phyloP scores from a whole-genome alignment of 306 rosid genomes.

The Gastrolobium bilobum region DNA sequence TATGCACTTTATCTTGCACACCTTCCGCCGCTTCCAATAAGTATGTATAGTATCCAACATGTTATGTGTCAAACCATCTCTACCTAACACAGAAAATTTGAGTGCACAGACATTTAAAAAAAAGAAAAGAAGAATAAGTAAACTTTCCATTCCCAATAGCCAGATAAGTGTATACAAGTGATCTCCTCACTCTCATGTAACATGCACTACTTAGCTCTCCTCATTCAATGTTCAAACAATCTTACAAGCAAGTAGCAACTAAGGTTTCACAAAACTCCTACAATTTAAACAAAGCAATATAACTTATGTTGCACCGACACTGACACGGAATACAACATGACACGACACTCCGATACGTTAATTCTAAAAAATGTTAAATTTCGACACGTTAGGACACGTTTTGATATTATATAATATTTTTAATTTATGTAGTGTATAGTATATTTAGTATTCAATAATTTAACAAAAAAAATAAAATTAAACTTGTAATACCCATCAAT shows the following conservation, averaged over 20 bases:
- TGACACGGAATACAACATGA: no score
- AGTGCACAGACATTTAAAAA: background rate
- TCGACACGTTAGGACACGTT: no score
- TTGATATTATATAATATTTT: no score
- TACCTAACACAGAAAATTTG: slow-evolving; percentile 60
- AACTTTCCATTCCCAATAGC: background rate
- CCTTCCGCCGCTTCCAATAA: slow-evolving; percentile 80
- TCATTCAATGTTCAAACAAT: background rate
- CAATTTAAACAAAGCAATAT: slow-evolving; percentile 17
- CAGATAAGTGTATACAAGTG: background rate
- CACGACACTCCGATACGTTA: no score
- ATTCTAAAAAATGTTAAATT: no score
- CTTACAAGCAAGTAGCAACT: background rate
- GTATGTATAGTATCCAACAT: slow-evolving; percentile 94
- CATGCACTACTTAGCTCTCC: slow-evolving; percentile 4
- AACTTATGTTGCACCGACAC: no score
- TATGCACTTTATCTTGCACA: slow-evolving; percentile 87
- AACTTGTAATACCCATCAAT: no score
- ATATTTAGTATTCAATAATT: no score
- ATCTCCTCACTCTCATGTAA: background rate
- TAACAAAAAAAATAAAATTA: no score
- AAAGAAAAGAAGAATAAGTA: background rate
- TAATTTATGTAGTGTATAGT: no score
- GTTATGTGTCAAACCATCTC: slow-evolving; percentile 95
- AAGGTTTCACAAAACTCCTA: slow-evolving; percentile 8